Evolutionary conservation across 768 basidiomycete genomes (phyloP), one percentile per base, ranked within the genome.

Genomic region (Lentinula raphanica): DNA sequence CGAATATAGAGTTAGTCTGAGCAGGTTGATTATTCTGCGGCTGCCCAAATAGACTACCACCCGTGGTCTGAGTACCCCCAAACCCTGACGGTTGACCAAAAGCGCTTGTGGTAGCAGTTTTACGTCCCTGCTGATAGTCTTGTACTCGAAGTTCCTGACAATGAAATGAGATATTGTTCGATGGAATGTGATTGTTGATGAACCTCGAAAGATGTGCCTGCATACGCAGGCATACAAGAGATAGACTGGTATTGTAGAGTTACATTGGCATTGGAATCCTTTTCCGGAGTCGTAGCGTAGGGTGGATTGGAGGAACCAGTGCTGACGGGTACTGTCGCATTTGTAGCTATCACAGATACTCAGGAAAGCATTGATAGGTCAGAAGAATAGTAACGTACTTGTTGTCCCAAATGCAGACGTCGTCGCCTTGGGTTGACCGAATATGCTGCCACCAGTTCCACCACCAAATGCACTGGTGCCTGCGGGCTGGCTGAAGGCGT

Each of bases 231-330:
- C 79, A 88, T 91, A 61, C 86, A 87, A 17, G 86, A 81, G 55
- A 93, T 92, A 36, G 86, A 81, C 70, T 95, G 92, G 69, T 88
- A 96, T 60, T 90, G 87, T 40, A 88, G 75, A 4, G 75, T 82
- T 12, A 72, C 58, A 50, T 53, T 74, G 58, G 72, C 79, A 8
- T 72, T 67, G 15, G 73, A 64, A 62, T 94, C 92, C 64, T 91
- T 91, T 66, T 94, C 92, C 35, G 54, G 68, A 60, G 76, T 83
- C 5, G 76, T 71, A 44, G 69, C 68, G 66, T 86, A 94, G 2
- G 81, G 69, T 3, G 91, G 86, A 61, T 84, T 84, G 15, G 82
- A 74, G 0, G 89, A 80, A 38, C 93, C 92, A 13, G 84, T 85
- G 1, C 85, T 84, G 5, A 88, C 82, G 12, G 81, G 79, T 40